A percentile compares a stretch with the other conserved stretches of the same genome.
These are phyloP conservation scores for Marsdenia floribunda DNA, from an alignment of 257 asterid species.

Conservation along the genomic window DNA sequence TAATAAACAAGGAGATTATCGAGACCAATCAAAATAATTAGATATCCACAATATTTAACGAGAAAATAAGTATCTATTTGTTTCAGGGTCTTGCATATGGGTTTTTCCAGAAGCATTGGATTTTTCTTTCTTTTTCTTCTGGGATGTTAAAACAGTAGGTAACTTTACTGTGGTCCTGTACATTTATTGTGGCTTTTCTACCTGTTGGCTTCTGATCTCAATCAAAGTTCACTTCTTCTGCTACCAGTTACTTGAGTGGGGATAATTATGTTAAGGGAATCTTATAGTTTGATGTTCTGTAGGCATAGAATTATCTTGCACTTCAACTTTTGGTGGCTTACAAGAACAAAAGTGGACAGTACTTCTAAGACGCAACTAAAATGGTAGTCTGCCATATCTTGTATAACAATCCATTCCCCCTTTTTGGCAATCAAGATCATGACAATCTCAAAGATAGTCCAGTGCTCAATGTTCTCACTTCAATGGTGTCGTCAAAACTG, in stretches of 20 bases:
- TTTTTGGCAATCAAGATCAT: not conserved
- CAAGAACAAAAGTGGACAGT: not conserved
- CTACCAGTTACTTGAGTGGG: not conserved
- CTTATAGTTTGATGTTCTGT: not conserved
- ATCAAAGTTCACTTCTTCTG: not conserved
- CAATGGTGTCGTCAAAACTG: not conserved
- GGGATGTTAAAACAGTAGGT: not conserved
- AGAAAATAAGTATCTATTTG: not conserved
- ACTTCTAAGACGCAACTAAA: not conserved
- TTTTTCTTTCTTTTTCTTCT: no score
- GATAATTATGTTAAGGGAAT: not conserved
- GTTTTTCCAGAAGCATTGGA: no score
- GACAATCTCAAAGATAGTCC: not conserved
- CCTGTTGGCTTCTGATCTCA: not conserved
- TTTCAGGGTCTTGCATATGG: no score
- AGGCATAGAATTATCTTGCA: not conserved
- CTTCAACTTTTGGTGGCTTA: not conserved
- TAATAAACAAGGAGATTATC: not conserved
- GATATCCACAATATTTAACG: not conserved
- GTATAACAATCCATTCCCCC: not conserved
- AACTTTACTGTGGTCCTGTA: not conserved
- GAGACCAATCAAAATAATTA: not conserved
- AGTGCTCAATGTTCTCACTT: not conserved
- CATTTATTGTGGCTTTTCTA: not conserved
- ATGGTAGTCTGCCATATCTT: not conserved